Evolutionary conservation across 176 grass and related monocot species (phyloP).

Genomic region (Aegilops sharonensis): DNA sequence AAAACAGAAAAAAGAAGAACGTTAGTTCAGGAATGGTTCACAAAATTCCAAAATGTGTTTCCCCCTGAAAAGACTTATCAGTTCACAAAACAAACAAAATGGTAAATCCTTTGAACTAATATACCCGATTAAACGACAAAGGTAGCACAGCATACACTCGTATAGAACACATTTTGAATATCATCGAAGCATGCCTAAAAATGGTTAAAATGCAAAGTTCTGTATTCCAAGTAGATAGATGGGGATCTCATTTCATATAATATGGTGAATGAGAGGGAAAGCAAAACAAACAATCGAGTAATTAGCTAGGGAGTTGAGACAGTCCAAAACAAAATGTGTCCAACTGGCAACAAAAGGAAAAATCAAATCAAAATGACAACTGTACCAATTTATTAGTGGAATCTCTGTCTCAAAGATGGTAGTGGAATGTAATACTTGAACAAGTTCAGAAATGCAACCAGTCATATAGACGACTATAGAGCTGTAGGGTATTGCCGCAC

Average conservation of each 20-base stretch:
- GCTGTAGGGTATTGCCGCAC: neutral
- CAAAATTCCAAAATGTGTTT: neutral
- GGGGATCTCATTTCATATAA: neutral
- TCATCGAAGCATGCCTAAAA: neutral
- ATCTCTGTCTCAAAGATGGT: neutral
- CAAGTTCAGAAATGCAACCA: slow-evolving; percentile 8
- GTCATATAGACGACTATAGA: neutral
- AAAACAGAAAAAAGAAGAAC: neutral
- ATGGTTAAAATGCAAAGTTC: neutral
- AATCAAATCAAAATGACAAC: neutral
- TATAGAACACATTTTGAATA: neutral
- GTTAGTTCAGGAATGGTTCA: neutral
- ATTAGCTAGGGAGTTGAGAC: neutral
- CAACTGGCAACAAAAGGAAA: neutral
- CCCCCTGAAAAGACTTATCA: neutral
- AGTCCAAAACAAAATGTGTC: neutral
- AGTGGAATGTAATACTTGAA: neutral
- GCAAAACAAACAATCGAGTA: neutral
- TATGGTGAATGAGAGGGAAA: neutral
- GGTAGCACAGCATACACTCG: neutral
- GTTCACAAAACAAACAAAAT: neutral
- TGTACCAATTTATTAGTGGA: neutral
- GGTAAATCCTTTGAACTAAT: neutral
- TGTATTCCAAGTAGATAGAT: neutral
- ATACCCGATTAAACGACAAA: neutral